Conservation (phyloP, 805 yeast genomes). For the Teunomyces kruisii region DNA sequence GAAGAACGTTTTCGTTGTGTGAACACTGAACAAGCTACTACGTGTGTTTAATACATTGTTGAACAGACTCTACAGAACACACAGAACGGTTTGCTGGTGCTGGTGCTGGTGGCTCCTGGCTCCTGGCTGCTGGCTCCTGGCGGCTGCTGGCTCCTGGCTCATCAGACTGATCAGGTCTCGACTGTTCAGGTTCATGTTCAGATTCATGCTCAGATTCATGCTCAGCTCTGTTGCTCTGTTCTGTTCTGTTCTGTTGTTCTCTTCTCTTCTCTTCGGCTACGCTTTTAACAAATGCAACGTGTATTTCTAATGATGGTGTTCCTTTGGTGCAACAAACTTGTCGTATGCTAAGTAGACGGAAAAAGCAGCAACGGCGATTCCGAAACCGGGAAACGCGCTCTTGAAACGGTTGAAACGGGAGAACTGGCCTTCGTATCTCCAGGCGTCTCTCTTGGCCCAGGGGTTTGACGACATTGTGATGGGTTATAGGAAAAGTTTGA, state of each 20-base stretch:
- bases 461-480: conserved; percentile 18
- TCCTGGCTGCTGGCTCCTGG: too few relatives aligned
- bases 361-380: conserved; percentile 76
- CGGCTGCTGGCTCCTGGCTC: too few relatives aligned
- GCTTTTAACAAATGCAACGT: neutral
- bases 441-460: conserved; percentile 67
- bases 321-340: conserved; percentile 39
- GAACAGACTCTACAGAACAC: too few relatives aligned
- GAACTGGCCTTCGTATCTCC: conserved; percentile 87
- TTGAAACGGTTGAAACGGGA: conserved; percentile 66
- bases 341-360: conserved; percentile 63
- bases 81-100: too few relatives aligned
- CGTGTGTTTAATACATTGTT: too few relatives aligned
- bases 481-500: neutral
- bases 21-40: neutral
- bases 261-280: neutral
- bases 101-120: too few relatives aligned
- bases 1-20: neutral
- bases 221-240: neutral
- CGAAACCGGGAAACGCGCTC: conserved; percentile 78
- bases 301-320: conserved; percentile 17
- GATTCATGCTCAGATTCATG: too few relatives aligned
- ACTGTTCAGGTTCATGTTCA: too few relatives aligned
- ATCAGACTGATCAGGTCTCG: too few relatives aligned
- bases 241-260: too few relatives aligned